Percentiles rank a stretch among this genome's conserved stretches.
Conservation (phyloP, 73 alveolate species). For the Paramecium tetraurelia region DNA sequence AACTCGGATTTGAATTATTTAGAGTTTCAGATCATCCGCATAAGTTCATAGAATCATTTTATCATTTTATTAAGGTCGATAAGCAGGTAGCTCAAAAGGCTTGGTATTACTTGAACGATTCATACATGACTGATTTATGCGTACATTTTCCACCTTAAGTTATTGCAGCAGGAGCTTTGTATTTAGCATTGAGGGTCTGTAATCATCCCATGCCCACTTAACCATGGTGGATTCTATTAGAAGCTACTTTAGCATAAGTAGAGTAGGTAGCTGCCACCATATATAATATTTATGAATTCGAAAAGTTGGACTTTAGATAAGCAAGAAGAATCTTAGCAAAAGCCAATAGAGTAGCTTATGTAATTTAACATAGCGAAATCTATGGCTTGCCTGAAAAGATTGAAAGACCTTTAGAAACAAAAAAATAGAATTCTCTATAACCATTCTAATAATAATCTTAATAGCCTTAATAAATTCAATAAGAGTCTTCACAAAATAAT, state of each 20-base stretch:
- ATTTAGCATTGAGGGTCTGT: conserved; percentile 18
- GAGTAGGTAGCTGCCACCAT: conserved; percentile 40
- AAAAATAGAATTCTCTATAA: neutral
- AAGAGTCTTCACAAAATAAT: neutral
- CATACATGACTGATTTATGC: conserved; percentile 50
- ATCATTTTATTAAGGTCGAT: conserved; percentile 43
- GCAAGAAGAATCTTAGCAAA: conserved; percentile 17
- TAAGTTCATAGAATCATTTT: conserved; percentile 45
- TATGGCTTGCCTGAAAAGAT: conserved; percentile 15
- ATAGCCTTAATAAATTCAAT: neutral
- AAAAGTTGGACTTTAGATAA: conserved; percentile 40
- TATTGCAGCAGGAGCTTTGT: conserved; percentile 49
- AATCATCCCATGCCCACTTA: conserved; percentile 46
- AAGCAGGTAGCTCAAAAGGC: conserved; percentile 41
- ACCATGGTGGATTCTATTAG: conserved; percentile 49
- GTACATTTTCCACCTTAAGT: conserved; percentile 42
- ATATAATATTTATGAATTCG: neutral
- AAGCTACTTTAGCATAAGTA: neutral
- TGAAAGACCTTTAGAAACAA: neutral
- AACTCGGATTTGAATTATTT: conserved; percentile 37
- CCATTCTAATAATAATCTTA: neutral
- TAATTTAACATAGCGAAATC: neutral
- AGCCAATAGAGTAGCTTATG: conserved; percentile 17
- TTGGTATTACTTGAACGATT: conserved; percentile 49
- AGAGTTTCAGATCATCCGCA: conserved; percentile 50